A percentile compares a stretch with the other conserved stretches of the same genome.
phyloP scores from a whole-genome alignment of 352 stramenopile genomes.

The Phytophthora pinifolia region DNA sequence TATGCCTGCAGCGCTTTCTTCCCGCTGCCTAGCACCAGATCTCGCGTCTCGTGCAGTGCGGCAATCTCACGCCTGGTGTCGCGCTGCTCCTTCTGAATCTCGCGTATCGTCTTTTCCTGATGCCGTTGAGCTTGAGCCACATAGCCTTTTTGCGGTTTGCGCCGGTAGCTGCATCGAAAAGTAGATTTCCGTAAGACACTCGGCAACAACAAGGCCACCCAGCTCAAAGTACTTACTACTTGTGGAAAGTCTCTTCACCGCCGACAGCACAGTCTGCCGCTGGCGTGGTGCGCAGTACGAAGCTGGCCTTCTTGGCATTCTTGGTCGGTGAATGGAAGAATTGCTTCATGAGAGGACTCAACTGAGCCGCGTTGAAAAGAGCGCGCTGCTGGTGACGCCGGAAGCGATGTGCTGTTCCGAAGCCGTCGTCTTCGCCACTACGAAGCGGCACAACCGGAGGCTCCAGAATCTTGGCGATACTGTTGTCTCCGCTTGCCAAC shows the following conservation, averaged over 20 bases:
- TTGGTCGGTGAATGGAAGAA: slow-evolving; percentile 62
- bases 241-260: slow-evolving; percentile 82
- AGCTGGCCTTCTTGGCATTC: slow-evolving; percentile 68
- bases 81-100: slow-evolving; percentile 62
- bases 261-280: slow-evolving; percentile 67
- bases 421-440: slow-evolving; percentile 10
- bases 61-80: slow-evolving; percentile 60
- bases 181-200: too few relatives aligned
- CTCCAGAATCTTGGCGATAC: slow-evolving; percentile 56
- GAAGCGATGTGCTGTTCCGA: slow-evolving; percentile 10
- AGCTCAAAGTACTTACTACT: slow-evolving; percentile 42
- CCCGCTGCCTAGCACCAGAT: slow-evolving; percentile 69
- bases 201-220: too few relatives aligned
- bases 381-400: slow-evolving; percentile 68
- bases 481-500: slow-evolving; percentile 53
- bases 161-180: slow-evolving; percentile 39
- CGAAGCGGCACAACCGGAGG: slow-evolving; percentile 1
- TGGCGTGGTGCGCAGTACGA: slow-evolving; percentile 75
- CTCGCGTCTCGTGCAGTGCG: slow-evolving; percentile 59
- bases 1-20: slow-evolving; percentile 76
- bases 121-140: slow-evolving; percentile 45
- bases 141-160: slow-evolving; percentile 46
- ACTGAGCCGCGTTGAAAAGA: slow-evolving; percentile 79
- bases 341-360: slow-evolving; percentile 80
- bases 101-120: slow-evolving; percentile 54